A percentile compares a stretch with the other conserved stretches of the same genome.
Conservation (phyloP, 1,284 basidiomycete species). For the Cutaneotrichosporon cavernicola region DNA sequence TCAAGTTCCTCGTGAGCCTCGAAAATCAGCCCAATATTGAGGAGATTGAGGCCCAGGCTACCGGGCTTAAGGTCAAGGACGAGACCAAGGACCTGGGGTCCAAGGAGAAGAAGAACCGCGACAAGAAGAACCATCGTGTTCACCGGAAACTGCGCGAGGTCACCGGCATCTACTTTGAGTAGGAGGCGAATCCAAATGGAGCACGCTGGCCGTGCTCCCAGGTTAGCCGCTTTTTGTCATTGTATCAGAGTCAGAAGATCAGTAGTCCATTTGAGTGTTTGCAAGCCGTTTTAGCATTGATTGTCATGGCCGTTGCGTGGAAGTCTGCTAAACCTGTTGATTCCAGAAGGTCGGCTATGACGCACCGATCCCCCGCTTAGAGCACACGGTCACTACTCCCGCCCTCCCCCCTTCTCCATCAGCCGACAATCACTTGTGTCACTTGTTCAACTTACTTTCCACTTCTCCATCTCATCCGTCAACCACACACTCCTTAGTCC, state of each 20-base stretch:
- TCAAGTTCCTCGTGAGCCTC: too few relatives aligned
- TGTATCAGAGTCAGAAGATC: too few relatives aligned
- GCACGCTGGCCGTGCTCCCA: not conserved
- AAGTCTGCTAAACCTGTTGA: not conserved
- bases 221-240: not conserved
- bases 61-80: not conserved
- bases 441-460: not conserved
- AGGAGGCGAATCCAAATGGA: not conserved
- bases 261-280: not conserved
- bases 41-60: not conserved
- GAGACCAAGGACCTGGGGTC: not conserved
- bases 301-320: not conserved
- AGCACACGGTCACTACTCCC: not conserved
- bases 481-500: not conserved
- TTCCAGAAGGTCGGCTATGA: not conserved
- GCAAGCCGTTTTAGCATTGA: not conserved
- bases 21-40: not conserved
- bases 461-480: slow-evolving; percentile 1
- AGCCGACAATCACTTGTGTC: not conserved
- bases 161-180: not conserved
- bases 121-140: not conserved
- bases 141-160: not conserved
- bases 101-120: not conserved
- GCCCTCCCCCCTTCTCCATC: not conserved
- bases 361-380: not conserved